Evolutionary conservation across 768 basidiomycete genomes (phyloP).

Genomic region (Daedalea quercina): DNA sequence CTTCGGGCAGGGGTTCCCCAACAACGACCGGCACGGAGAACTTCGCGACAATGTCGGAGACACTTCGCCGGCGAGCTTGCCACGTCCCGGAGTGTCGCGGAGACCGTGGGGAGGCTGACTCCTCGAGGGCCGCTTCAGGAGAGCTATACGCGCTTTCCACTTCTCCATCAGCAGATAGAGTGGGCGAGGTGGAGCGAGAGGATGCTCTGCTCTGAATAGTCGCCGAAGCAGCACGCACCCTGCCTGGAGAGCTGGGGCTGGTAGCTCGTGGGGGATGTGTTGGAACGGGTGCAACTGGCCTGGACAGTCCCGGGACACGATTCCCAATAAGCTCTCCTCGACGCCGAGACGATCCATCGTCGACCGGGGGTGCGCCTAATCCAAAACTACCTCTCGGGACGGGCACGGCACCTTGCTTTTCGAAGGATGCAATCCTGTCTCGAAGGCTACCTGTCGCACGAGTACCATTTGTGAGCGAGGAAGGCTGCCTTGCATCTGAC

Average conservation of each 20-base stretch:
- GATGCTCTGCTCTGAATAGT: slow-evolving; percentile 1
- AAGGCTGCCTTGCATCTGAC: slow-evolving; percentile 9
- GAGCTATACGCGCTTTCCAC: neutral
- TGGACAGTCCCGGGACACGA: slow-evolving; percentile 40
- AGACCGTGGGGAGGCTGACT: neutral
- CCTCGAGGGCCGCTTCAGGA: neutral
- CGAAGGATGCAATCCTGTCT: slow-evolving; percentile 78
- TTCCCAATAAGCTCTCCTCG: slow-evolving; percentile 72
- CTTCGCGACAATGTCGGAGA: slow-evolving; percentile 11
- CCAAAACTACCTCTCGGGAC: slow-evolving; percentile 73
- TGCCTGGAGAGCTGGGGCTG: slow-evolving; percentile 5
- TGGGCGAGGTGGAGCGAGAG: neutral
- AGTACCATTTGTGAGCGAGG: slow-evolving; percentile 5
- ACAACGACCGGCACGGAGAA: neutral
- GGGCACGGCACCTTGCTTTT: slow-evolving; percentile 70
- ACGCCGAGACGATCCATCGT: slow-evolving; percentile 41
- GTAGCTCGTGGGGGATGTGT: neutral
- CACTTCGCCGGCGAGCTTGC: slow-evolving; percentile 7
- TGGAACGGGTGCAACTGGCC: slow-evolving; percentile 16
- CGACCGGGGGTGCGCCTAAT: slow-evolving; percentile 52
- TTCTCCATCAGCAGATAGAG: neutral
- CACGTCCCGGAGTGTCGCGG: neutral
- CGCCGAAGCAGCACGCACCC: slow-evolving; percentile 13
- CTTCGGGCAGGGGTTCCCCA: neutral
- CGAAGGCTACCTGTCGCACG: slow-evolving; percentile 24